These are phyloP conservation scores for Phytophthora crassamura DNA, from an alignment of 352 stramenopile genomes.

Conservation along the genomic window DNA sequence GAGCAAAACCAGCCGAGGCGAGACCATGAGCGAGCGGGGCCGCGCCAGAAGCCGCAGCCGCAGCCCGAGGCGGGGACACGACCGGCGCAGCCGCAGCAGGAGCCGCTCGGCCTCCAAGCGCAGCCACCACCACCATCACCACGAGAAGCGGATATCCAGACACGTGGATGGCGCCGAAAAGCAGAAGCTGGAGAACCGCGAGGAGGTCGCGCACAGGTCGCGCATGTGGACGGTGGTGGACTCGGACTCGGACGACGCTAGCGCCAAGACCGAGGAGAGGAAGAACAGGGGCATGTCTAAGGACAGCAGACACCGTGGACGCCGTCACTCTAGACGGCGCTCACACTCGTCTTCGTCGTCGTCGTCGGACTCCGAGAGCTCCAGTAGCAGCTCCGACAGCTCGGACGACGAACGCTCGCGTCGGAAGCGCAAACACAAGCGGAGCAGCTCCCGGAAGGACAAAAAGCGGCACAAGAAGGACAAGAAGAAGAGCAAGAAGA, in stretches of 20 bases:
- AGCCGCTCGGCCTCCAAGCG: slow-evolving; percentile 38
- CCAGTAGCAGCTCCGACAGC: slow-evolving; percentile 43
- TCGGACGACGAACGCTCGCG: slow-evolving; percentile 40
- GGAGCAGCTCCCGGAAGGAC: slow-evolving; percentile 28
- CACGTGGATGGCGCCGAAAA: slow-evolving; percentile 18
- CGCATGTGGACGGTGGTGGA: slow-evolving; percentile 57
- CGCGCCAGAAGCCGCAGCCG: slow-evolving; percentile 17
- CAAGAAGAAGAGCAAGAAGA: slow-evolving; percentile 42
- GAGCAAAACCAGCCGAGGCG: background rate
- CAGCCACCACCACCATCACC: background rate
- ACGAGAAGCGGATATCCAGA: background rate
- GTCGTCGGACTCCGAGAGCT: slow-evolving; percentile 32
- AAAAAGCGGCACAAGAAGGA: slow-evolving; percentile 50
- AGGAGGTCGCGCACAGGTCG: slow-evolving; percentile 44
- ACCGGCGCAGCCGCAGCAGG: slow-evolving; percentile 15
- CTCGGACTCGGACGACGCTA: slow-evolving; percentile 30
- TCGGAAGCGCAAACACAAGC: slow-evolving; percentile 35
- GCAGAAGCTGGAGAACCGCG: slow-evolving; percentile 43
- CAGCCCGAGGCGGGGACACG: slow-evolving; percentile 21
- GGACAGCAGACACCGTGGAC: slow-evolving; percentile 11
- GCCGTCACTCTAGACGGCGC: slow-evolving; percentile 27
- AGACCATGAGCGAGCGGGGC: slow-evolving; percentile 26
- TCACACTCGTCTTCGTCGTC: slow-evolving; percentile 42
- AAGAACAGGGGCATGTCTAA: slow-evolving; percentile 4
- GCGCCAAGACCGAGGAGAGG: background rate